Conservation (phyloP, 768 basidiomycete genomes). For the Lentinula boryana region DNA sequence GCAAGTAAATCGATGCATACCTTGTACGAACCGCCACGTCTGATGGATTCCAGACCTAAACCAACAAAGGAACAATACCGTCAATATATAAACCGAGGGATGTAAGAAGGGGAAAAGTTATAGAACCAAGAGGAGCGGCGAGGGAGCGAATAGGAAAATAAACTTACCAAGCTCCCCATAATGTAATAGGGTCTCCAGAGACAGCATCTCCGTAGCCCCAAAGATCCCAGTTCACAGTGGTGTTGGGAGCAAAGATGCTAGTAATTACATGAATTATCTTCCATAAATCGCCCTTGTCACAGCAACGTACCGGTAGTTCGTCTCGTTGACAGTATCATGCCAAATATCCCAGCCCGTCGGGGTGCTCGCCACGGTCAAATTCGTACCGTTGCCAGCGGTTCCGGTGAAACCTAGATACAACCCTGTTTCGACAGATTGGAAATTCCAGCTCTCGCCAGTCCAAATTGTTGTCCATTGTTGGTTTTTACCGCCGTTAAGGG, state of each 20-base stretch:
- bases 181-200: slow-evolving; percentile 36
- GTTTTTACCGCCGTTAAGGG: slow-evolving; percentile 35
- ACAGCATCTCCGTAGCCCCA: slow-evolving; percentile 35
- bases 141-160: neutral
- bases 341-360: slow-evolving; percentile 46
- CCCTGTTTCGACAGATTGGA: slow-evolving; percentile 36
- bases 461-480: slow-evolving; percentile 51
- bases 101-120: neutral
- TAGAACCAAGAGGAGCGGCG: neutral
- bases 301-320: slow-evolving; percentile 35
- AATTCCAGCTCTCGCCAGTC: slow-evolving; percentile 29
- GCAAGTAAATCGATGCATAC: slow-evolving; percentile 10
- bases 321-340: slow-evolving; percentile 32
- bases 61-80: neutral
- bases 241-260: slow-evolving; percentile 39
- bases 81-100: neutral
- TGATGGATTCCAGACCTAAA: slow-evolving; percentile 31
- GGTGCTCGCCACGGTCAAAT: slow-evolving; percentile 27
- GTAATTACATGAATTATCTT: neutral
- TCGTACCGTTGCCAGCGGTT: slow-evolving; percentile 32
- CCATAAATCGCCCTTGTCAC: neutral
- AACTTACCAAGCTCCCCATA: slow-evolving; percentile 46
- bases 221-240: slow-evolving; percentile 40
- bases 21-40: slow-evolving; percentile 40
- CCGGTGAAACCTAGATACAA: slow-evolving; percentile 36